phyloP scores from a whole-genome alignment of 2,329 filamentous ascomycete species.

The Fusarium nematophilum region DNA sequence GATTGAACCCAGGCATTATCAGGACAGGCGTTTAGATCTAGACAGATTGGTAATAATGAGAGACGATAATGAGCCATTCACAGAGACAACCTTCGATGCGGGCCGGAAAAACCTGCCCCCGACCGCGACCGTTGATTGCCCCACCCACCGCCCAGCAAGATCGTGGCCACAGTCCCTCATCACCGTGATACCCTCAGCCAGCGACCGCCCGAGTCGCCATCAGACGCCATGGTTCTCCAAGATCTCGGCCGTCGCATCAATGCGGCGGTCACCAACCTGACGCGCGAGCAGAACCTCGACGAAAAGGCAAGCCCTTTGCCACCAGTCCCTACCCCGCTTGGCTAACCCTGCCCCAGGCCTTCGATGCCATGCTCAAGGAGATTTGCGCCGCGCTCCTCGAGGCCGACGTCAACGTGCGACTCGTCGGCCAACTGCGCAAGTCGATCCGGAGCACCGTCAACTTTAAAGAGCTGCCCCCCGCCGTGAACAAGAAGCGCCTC shows the following conservation, averaged over 20 bases:
- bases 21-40: too few relatives aligned
- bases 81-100: too few relatives aligned
- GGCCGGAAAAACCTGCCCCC: constrained; percentile 37
- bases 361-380: constrained; percentile 98
- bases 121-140: constrained; percentile 16
- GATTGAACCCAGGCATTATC: too few relatives aligned
- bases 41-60: too few relatives aligned
- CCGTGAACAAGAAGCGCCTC: constrained; percentile 97
- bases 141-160: constrained; percentile 36
- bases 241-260: constrained; percentile 99
- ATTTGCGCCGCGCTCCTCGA: constrained; percentile 95
- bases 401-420: constrained; percentile 95
- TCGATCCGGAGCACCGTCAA: constrained; percentile 92
- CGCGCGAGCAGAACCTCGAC: constrained; percentile 90
- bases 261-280: constrained; percentile 92
- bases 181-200: constrained; percentile 42
- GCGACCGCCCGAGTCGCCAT: constrained; percentile 37
- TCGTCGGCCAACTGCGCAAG: constrained; percentile 90
- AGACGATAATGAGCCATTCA: too few relatives aligned
- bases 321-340: constrained; percentile 19
- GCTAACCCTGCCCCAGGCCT: constrained; percentile 69
- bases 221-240: constrained; percentile 87
- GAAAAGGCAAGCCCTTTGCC: constrained; percentile 76
- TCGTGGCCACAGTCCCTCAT: constrained; percentile 40
- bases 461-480: constrained; percentile 90